Base-by-base conservation (phyloP, 805 yeast genomes). In the Yarrowia sp. region DNA sequence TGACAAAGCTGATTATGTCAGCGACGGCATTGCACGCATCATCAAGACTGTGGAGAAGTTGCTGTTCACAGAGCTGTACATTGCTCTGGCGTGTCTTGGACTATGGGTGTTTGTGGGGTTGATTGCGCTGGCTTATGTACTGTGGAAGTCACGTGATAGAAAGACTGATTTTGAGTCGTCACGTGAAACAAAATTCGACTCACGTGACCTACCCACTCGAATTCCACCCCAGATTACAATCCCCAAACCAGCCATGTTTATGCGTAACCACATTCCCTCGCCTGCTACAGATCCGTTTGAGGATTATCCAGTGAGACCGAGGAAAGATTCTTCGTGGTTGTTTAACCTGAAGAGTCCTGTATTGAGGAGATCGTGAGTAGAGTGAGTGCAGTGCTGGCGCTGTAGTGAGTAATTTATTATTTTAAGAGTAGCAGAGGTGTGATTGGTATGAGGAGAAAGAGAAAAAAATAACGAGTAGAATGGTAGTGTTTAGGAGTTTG, bases 311-410 rank as follows among this genome's bases (percentile, higher is more conserved):
- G 18, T 38, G 14, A 5, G 47, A 41, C 31, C 13, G 2, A 53
- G 31, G 45, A 39, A 41, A 38, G 11, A 15, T 4, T 55, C 61
- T 10, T 55, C 47, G 3, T 55, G 61, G 61, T 4, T 55, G 31
- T 55, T 55, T 14, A 55, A 55, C 8, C 61, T 55, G 17, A 39
- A 41, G 28, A 39, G 47, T 10, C 61, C 61, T 18, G 43, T 36
- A 8, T 9, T 51, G 33, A 14, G 17, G 10, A 51, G 15, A 18
- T 8, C 38, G 5, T 43, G 33, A 15, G 17, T 17, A 13, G 33
- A 15, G 17, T 17, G 28, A 42, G 38, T 11, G 38, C 38, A 35
- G 28, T n/a, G n/a, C 28, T 22, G 28, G 3, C 3, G 28, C 4
- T 22, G 5, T 22, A 35, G 38, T 35, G 38, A 10, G 38, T 35